Conservation (phyloP, 768 basidiomycete genomes). For the Lactarius sp. region DNA sequence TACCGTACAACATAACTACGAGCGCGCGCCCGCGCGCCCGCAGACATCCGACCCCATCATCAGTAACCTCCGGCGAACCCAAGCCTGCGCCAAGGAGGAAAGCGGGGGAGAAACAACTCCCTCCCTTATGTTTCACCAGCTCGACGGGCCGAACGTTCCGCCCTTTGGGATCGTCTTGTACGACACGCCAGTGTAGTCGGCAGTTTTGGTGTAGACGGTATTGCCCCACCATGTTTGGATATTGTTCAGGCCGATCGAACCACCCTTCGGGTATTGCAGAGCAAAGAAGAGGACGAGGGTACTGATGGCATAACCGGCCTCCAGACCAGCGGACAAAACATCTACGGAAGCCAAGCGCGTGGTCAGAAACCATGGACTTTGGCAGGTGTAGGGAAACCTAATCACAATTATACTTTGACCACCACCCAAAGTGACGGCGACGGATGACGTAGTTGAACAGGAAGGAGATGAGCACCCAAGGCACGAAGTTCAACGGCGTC, state of each 20-base stretch:
- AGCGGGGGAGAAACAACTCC: no score
- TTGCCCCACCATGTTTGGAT: conserved; percentile 73
- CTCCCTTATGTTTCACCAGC: not conserved
- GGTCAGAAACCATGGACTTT: not conserved
- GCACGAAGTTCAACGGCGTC: conserved; percentile 38
- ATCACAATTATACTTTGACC: conserved; percentile 36
- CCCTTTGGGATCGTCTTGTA: conserved; percentile 12
- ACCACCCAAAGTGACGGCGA: conserved; percentile 37
- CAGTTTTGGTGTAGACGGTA: conserved; percentile 34
- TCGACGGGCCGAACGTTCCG: conserved; percentile 21
- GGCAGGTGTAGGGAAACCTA: not conserved
- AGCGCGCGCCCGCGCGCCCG: no score
- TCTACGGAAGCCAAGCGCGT: conserved; percentile 37
- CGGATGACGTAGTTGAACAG: conserved; percentile 38
- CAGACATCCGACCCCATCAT: no score
- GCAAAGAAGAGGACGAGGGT: conserved; percentile 53
- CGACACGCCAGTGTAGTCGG: conserved; percentile 27
- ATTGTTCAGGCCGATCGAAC: conserved; percentile 48
- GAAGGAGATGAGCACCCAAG: conserved; percentile 36
- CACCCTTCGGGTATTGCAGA: conserved; percentile 59
- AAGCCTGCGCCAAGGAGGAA: no score
- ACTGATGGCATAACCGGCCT: conserved; percentile 58
- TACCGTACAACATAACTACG: no score
- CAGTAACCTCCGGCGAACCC: no score
- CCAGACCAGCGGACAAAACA: conserved; percentile 66